Evolutionary conservation across 768 basidiomycete genomes (phyloP).

Genomic region (Russula earlei): DNA sequence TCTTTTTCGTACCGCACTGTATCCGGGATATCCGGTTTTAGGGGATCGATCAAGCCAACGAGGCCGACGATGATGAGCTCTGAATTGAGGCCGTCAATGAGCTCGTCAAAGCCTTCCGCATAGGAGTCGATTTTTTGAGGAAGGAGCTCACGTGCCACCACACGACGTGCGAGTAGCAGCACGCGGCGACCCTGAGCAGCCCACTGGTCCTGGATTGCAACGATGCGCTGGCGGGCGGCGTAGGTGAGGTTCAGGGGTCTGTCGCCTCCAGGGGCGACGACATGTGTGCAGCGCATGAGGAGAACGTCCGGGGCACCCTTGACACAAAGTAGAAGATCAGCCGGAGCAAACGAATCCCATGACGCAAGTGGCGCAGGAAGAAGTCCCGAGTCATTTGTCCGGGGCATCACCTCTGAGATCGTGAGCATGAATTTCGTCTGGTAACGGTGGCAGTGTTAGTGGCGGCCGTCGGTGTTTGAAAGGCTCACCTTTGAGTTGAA

Average conservation of each 20-base stretch:
- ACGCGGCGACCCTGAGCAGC: slow-evolving; percentile 51
- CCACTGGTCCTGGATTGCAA: slow-evolving; percentile 37
- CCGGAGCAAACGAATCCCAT: slow-evolving; percentile 24
- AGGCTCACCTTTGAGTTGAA: slow-evolving; percentile 34
- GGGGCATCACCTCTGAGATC: slow-evolving; percentile 24
- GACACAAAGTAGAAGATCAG: slow-evolving; percentile 29
- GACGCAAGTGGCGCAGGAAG: slow-evolving; percentile 23
- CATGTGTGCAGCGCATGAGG: slow-evolving; percentile 32
- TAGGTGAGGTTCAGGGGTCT: slow-evolving; percentile 27
- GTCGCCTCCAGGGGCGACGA: slow-evolving; percentile 32
- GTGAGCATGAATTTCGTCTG: slow-evolving; percentile 50
- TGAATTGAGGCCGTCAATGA: slow-evolving; percentile 33
- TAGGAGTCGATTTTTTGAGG: slow-evolving; percentile 26
- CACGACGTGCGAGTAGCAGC: slow-evolving; percentile 43
- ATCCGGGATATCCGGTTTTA: slow-evolving; percentile 43
- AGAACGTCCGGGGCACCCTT: slow-evolving; percentile 49
- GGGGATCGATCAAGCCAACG: slow-evolving; percentile 53
- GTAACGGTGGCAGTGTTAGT: slow-evolving; percentile 18
- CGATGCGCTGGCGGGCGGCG: slow-evolving; percentile 25
- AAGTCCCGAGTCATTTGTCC: background rate
- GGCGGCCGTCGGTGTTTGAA: background rate
- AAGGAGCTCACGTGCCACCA: slow-evolving; percentile 28
- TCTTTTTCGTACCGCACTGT: slow-evolving; percentile 29
- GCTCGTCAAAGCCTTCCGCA: slow-evolving; percentile 34
- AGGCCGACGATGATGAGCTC: slow-evolving; percentile 47